Base-by-base conservation (phyloP, 2,329 filamentous ascomycete species). In the Tothia fuscella region DNA sequence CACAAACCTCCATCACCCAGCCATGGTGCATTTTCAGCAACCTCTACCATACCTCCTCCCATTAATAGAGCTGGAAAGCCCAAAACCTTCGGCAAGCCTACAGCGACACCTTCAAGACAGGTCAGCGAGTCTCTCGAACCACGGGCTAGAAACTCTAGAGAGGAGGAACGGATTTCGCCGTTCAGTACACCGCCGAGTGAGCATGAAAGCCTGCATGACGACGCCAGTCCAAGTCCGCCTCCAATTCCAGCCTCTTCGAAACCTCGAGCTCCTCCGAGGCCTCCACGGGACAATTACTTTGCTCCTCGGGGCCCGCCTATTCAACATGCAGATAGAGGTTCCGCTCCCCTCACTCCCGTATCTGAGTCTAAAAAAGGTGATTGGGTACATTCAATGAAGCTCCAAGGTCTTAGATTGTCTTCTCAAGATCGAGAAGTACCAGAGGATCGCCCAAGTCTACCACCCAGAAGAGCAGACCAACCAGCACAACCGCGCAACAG, bases 161-260 rank as follows among this genome's bases (percentile, higher is more conserved):
- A 57, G 3, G 67, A 71, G 31, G 65, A 66, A 24, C 62, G 64
- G 38, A 54, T 78, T 0, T 94, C 89, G 1, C 88, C 89, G 0
- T 94, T 95, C 55, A 87, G 71, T 53, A 94, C 86, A 26, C 87
- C 87, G 14, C 86, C 88, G 0, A 79, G 77, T 50, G 89, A 81
- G 54, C 73, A 75, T 4, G 77, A 74, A 43, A 80, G 71, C 32
- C 55, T 55, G 16, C 38, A 9, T 12, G 14, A 5, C n/a, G 24
- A 35, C 12, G 17, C 19, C 4, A 44, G 42, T 26, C 42, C 42
- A 5, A 38, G 26, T 2, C 42, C 42, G 3, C 42, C 42, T 10
- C 42, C 32, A 17, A 41, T 44, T 7, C 42, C 42, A 12, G 21
- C 21, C 13, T 12, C n/a, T 13, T 41, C 32, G 12, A 44, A 44